These are phyloP conservation scores for Ampelocalamus luodianensis DNA, from an alignment of 176 grass and related monocot species.

Conservation along the genomic window DNA sequence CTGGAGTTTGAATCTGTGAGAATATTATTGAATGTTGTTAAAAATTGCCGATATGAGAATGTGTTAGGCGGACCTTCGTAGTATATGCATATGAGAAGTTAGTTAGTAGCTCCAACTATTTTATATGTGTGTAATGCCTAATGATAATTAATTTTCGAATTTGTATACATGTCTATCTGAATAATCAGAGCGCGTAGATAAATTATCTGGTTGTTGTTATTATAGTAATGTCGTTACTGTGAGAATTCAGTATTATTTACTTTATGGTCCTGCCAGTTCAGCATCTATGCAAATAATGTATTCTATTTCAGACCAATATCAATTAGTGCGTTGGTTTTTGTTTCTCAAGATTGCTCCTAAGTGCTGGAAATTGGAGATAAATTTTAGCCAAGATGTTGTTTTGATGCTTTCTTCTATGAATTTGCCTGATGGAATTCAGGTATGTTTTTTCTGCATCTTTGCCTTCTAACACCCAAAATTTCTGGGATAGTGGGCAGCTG, in stretches of 20 bases:
- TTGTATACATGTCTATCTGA: neutral
- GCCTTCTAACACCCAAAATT: neutral
- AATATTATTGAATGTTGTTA: neutral
- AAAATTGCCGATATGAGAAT: conserved; percentile 20
- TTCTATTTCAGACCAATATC: neutral
- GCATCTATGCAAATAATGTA: neutral
- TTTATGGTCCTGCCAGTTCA: conserved; percentile 15
- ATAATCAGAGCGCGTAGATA: neutral
- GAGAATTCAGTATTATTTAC: neutral
- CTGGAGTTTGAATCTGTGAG: neutral
- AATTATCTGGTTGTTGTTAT: conserved; percentile 21
- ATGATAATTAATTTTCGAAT: neutral
- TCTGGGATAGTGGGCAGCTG: neutral
- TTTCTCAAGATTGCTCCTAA: conserved; percentile 74
- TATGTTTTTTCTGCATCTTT: conserved; percentile 40
- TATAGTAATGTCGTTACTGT: conserved; percentile 4
- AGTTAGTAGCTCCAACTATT: neutral
- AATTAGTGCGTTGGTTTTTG: conserved; percentile 31
- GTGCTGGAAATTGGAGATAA: conserved; percentile 90
- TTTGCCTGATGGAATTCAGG: conserved; percentile 95
- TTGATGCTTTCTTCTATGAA: conserved; percentile 98
- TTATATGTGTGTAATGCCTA: neutral
- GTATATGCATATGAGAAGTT: conserved; percentile 7
- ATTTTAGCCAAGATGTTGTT: conserved; percentile 91
- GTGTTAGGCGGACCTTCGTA: neutral